Conservation (phyloP, 441 rosid species). For the Omphalea diandra region DNA sequence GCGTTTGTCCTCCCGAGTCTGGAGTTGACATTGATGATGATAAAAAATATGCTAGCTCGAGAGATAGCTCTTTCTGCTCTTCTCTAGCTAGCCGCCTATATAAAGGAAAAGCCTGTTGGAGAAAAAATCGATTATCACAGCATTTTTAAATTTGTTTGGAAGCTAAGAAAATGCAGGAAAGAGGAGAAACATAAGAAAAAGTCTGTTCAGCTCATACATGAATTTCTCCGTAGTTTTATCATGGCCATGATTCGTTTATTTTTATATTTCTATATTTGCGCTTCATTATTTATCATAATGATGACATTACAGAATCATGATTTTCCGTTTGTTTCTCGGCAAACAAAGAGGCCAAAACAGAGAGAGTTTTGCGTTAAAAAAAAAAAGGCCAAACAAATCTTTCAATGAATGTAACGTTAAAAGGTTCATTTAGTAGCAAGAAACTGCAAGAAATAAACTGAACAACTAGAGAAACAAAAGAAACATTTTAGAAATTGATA, state of each 20-base stretch:
- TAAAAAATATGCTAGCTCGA: conserved; percentile 10
- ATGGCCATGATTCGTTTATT: neutral
- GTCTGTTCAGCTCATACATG: no score
- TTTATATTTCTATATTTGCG: no score
- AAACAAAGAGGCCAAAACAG: neutral
- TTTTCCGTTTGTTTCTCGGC: conserved; percentile 14
- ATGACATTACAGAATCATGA: neutral
- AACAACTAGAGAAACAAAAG: neutral
- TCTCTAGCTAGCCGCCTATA: no score
- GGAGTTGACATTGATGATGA: conserved; percentile 30
- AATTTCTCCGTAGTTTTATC: neutral
- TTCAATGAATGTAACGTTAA: neutral
- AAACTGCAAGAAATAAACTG: neutral
- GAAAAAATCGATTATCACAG: neutral
- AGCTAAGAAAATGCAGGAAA: conserved; percentile 2
- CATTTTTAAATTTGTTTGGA: neutral
- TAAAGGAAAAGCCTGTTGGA: conserved; percentile 8
- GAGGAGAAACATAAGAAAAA: no score
- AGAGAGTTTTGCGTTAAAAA: neutral
- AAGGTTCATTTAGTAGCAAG: neutral
- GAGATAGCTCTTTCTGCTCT: conserved; percentile 11
- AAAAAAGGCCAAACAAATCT: no score
- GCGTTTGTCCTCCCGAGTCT: conserved; percentile 53
- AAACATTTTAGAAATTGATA: neutral
- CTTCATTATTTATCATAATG: no score